phyloP scores from a whole-genome alignment of 768 basidiomycete species.

The Amanita jacksonii region DNA sequence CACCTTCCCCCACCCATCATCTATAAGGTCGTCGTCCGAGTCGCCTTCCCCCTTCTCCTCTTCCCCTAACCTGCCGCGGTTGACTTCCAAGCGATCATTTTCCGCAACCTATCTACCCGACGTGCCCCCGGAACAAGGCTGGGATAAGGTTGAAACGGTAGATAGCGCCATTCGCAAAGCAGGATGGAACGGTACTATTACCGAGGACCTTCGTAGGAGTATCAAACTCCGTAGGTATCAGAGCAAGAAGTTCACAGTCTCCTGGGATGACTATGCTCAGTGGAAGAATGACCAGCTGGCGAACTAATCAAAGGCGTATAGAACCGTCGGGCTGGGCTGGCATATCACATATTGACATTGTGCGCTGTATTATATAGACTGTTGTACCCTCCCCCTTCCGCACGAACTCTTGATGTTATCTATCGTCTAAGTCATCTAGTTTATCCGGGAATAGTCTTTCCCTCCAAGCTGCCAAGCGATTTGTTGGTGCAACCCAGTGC shows the following conservation, averaged over 20 bases:
- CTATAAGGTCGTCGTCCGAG: constrained; percentile 42
- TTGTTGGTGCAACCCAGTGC: constrained; percentile 32
- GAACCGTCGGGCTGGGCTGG: no score
- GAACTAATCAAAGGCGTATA: no score
- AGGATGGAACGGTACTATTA: constrained; percentile 77
- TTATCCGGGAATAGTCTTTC: constrained; percentile 27
- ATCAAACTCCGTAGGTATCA: constrained; percentile 77
- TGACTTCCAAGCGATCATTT: constrained; percentile 50
- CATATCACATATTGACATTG: no score
- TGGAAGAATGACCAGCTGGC: constrained; percentile 52
- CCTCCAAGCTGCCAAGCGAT: constrained; percentile 33
- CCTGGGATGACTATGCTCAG: constrained; percentile 67
- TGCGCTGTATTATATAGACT: neutral
- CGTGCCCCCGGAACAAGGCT: constrained; percentile 87
- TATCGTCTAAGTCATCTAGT: no score
- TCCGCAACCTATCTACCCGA: constrained; percentile 91
- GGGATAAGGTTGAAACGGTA: constrained; percentile 84
- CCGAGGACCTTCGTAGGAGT: constrained; percentile 71
- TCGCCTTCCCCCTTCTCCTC: constrained; percentile 68
- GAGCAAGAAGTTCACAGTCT: constrained; percentile 55
- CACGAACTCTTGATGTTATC: no score
- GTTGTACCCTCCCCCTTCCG: no score
- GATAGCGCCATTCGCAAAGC: constrained; percentile 91
- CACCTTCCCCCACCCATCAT: constrained; percentile 71
- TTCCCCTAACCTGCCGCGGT: constrained; percentile 44